These are phyloP conservation scores for Boletus hoseneyae DNA, from an alignment of 1,284 basidiomycete species.

Conservation along the genomic window DNA sequence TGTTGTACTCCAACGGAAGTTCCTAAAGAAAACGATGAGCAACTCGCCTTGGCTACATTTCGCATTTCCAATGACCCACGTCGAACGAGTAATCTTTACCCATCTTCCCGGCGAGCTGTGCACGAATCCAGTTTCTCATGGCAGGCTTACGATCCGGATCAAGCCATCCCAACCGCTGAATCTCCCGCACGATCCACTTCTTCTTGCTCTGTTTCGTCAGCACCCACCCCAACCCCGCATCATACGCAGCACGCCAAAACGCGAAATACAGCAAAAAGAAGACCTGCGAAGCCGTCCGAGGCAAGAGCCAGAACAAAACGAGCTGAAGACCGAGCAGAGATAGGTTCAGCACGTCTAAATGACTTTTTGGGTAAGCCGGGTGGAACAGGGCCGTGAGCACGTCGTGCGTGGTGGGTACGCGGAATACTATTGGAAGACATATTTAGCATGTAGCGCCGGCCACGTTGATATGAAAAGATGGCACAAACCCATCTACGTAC, in stretches of 20 bases:
- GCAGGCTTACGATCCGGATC: slow-evolving; percentile 66
- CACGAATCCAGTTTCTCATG: slow-evolving; percentile 78
- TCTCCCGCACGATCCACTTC: slow-evolving; percentile 86
- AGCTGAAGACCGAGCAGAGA: slow-evolving; percentile 78
- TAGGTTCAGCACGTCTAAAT: slow-evolving; percentile 87
- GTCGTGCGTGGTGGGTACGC: slow-evolving; percentile 93
- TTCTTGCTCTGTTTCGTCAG: slow-evolving; percentile 92
- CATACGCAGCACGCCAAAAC: slow-evolving; percentile 92
- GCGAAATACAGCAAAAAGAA: slow-evolving; percentile 88
- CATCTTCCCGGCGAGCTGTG: slow-evolving; percentile 91
- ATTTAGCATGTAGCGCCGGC: background rate
- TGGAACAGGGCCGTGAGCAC: slow-evolving; percentile 90
- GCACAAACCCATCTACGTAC: slow-evolving; percentile 42
- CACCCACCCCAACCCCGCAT: slow-evolving; percentile 91
- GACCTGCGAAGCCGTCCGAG: slow-evolving; percentile 49
- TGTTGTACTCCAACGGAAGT: slow-evolving; percentile 80
- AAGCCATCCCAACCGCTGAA: slow-evolving; percentile 84
- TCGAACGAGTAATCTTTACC: slow-evolving; percentile 92
- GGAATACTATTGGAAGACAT: slow-evolving; percentile 64
- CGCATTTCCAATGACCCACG: slow-evolving; percentile 44
- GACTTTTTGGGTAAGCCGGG: slow-evolving; percentile 86
- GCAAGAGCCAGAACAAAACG: slow-evolving; percentile 67
- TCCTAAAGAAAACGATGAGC: slow-evolving; percentile 43
- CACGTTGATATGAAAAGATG: background rate
- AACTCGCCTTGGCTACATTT: background rate